Conservation (phyloP, 73 alveolate species). For the Uronychia setigera region DNA sequence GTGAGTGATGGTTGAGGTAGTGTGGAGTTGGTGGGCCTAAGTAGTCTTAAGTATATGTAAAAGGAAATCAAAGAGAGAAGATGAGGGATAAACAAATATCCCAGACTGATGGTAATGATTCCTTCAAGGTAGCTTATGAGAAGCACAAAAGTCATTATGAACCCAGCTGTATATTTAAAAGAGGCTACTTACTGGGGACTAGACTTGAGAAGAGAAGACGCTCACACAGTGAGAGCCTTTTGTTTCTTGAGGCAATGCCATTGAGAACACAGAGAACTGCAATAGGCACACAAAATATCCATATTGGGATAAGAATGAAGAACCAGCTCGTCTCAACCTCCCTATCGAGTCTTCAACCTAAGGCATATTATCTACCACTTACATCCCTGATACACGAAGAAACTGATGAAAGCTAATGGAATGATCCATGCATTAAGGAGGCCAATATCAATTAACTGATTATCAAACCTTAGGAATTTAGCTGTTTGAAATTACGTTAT, state of each 20-base stretch:
- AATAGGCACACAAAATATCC: neutral
- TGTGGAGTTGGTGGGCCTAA: too few species aligned
- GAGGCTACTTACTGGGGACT: too few species aligned
- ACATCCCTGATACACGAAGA: neutral
- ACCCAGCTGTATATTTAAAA: too few species aligned
- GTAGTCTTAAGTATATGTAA: too few species aligned
- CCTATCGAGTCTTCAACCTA: neutral
- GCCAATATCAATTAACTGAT: neutral
- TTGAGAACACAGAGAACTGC: neutral
- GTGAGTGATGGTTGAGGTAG: too few species aligned
- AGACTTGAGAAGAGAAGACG: conserved; percentile 2
- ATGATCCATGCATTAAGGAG: neutral
- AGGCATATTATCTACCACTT: neutral
- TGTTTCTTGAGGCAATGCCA: neutral
- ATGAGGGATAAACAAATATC: too few species aligned
- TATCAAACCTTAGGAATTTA: neutral
- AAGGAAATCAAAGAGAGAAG: too few species aligned
- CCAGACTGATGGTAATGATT: too few species aligned
- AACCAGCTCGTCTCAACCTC: neutral
- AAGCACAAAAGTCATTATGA: too few species aligned
- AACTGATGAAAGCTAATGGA: neutral
- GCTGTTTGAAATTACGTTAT: neutral
- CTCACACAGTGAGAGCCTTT: neutral
- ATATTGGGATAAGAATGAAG: neutral
- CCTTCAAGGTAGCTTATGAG: too few species aligned